A percentile compares a stretch with the other conserved stretches of the same genome.
Evolutionary conservation across 495 filamentous ascomycete genomes (phyloP).

Genomic region (Tuber borchii): DNA sequence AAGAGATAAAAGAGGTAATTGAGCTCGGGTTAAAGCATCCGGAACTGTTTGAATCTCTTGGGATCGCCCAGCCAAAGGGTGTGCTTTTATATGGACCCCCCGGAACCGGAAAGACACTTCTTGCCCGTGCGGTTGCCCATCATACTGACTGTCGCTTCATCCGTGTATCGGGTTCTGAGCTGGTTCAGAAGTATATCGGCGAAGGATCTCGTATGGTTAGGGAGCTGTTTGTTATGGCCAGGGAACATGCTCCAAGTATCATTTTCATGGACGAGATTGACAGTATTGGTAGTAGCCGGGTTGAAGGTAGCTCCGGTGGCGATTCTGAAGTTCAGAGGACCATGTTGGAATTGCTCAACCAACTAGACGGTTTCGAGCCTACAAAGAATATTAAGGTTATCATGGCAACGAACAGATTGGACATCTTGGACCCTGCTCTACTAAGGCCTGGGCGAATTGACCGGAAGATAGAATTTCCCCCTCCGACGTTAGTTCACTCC

Average conservation of each 20-base stretch:
- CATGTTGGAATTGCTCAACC: constrained; percentile 97
- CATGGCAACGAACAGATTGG: constrained; percentile 97
- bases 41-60: constrained; percentile 95
- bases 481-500: constrained; percentile 60
- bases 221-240: constrained; percentile 97
- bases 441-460: constrained; percentile 93
- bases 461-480: constrained; percentile 98
- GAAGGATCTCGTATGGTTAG: constrained; percentile 98
- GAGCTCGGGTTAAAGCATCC: constrained; percentile 97
- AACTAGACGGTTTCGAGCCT: constrained; percentile 96
- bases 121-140: constrained; percentile 92
- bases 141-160: constrained; percentile 99
- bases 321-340: constrained; percentile 99
- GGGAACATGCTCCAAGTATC: constrained; percentile 97
- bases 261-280: constrained; percentile 99
- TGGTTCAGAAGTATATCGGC: constrained; percentile 99
- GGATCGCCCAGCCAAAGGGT: constrained; percentile 96
- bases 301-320: constrained; percentile 88
- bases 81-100: constrained; percentile 95
- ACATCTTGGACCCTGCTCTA: constrained; percentile 92
- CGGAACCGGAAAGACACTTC: constrained; percentile 92
- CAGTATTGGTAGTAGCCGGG: constrained; percentile 92
- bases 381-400: constrained; percentile 99
- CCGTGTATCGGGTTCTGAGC: constrained; percentile 86
- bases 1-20: constrained; percentile 99